phyloP scores from a whole-genome alignment of 768 basidiomycete genomes.

The Ephemerocybe angulata region DNA sequence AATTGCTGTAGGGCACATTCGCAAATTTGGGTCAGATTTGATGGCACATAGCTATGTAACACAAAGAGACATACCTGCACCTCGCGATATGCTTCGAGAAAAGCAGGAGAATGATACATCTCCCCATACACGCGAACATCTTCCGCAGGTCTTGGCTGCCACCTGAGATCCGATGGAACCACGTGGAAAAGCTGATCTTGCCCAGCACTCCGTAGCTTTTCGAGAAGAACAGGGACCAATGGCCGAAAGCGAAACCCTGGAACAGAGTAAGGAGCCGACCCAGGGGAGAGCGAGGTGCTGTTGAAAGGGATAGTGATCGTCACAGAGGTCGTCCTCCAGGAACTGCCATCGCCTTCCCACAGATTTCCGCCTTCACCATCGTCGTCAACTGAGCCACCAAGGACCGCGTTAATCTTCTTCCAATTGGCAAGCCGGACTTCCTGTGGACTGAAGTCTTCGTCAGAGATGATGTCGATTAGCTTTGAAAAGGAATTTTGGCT shows the following conservation, averaged over 20 bases:
- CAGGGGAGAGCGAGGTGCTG: background rate
- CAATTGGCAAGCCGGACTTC: background rate
- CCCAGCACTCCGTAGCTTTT: background rate
- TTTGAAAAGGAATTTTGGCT: background rate
- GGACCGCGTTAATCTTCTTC: background rate
- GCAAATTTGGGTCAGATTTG: background rate
- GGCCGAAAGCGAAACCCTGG: background rate
- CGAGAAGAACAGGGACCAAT: background rate
- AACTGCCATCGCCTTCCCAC: background rate
- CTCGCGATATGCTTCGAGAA: conserved; percentile 13
- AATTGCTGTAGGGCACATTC: background rate
- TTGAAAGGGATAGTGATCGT: background rate
- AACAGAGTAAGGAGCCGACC: background rate
- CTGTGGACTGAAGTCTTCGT: background rate
- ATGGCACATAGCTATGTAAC: no score
- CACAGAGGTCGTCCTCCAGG: background rate
- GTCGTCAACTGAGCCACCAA: background rate
- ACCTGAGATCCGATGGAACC: conserved; percentile 11
- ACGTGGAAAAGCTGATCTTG: conserved; percentile 12
- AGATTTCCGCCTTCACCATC: background rate
- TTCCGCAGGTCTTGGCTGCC: background rate
- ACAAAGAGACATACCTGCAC: conserved; percentile 1
- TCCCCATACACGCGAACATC: conserved; percentile 16
- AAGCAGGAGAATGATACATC: conserved; percentile 17
- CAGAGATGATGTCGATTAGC: background rate